Percentiles rank a stretch among this genome's conserved stretches.
These are phyloP conservation scores for Gossypium raimondii DNA, from an alignment of 345 rosid genomes.

Conservation along the genomic window DNA sequence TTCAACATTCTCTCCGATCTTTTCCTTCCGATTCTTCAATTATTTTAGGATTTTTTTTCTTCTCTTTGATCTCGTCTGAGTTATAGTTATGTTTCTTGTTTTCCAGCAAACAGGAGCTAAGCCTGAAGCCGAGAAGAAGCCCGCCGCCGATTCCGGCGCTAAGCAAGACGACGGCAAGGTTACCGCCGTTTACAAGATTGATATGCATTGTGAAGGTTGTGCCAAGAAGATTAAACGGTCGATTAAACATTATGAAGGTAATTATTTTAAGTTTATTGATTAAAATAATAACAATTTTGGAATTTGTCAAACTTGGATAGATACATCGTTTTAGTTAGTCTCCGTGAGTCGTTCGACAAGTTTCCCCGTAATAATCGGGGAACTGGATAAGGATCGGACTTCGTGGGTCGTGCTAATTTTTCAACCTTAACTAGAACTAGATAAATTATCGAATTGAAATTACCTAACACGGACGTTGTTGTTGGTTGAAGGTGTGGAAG, in stretches of 20 bases:
- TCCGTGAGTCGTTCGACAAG: not conserved
- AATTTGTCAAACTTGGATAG: not conserved
- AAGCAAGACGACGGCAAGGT: constrained; percentile 38
- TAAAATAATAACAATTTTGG: not conserved
- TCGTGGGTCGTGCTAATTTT: not conserved
- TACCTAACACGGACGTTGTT: constrained; percentile 8
- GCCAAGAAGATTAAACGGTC: constrained; percentile 60
- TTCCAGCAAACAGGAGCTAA: constrained; percentile 37
- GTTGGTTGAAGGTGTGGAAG: constrained; percentile 57
- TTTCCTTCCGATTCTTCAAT: not conserved
- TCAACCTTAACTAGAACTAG: not conserved
- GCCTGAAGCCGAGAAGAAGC: constrained; percentile 47
- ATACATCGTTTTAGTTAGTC: not conserved
- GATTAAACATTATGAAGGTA: constrained; percentile 51
- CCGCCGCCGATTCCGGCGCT: constrained; percentile 35
- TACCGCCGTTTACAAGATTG: constrained; percentile 58
- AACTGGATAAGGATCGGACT: constrained; percentile 13
- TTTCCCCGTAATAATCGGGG: not conserved
- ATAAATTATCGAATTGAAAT: not conserved
- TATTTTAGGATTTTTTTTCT: not conserved
- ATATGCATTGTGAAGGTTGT: constrained; percentile 90
- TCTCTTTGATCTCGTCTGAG: not conserved
- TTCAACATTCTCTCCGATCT: not conserved
- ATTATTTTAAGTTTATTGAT: not conserved
- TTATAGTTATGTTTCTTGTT: not conserved